Evolutionary conservation across 78 protist genomes (phyloP).

Genomic region (Tieghemostelium lacteum): DNA sequence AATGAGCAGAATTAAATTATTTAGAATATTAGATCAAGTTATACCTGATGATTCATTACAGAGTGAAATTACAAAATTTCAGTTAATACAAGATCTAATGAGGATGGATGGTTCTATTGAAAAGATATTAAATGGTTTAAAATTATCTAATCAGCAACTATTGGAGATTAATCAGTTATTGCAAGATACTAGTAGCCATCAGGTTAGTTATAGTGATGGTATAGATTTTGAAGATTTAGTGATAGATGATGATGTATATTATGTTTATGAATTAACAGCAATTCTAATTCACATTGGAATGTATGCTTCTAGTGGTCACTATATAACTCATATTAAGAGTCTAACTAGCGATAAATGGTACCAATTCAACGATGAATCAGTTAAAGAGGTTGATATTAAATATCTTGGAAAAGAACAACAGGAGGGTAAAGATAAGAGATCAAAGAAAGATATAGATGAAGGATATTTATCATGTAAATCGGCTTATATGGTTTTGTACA

Average conservation of each 20-base stretch:
- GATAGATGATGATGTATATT: background rate
- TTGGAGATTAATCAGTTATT: too few species aligned
- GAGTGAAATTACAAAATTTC: too few species aligned
- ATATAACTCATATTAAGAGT: conserved; percentile 51
- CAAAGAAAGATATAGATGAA: conserved; percentile 25
- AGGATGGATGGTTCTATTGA: too few species aligned
- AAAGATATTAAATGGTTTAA: too few species aligned
- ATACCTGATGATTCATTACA: too few species aligned
- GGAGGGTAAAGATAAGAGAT: background rate
- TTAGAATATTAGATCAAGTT: too few species aligned
- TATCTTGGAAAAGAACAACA: conserved; percentile 14
- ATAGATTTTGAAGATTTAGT: too few species aligned
- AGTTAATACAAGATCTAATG: too few species aligned
- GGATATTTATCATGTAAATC: conserved; percentile 29
- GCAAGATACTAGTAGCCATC: too few species aligned
- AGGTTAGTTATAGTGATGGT: too few species aligned
- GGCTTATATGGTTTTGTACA: conserved; percentile 36
- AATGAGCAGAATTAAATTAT: too few species aligned
- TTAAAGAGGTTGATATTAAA: background rate
- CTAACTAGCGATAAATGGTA: conserved; percentile 44
- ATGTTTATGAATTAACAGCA: conserved; percentile 38
- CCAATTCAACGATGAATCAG: conserved; percentile 50
- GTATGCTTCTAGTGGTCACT: conserved; percentile 50
- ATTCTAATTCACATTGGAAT: conserved; percentile 63
- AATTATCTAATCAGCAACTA: too few species aligned